These are phyloP conservation scores for Inonotus obliquus DNA, from an alignment of 1,284 basidiomycete genomes.

Conservation along the genomic window DNA sequence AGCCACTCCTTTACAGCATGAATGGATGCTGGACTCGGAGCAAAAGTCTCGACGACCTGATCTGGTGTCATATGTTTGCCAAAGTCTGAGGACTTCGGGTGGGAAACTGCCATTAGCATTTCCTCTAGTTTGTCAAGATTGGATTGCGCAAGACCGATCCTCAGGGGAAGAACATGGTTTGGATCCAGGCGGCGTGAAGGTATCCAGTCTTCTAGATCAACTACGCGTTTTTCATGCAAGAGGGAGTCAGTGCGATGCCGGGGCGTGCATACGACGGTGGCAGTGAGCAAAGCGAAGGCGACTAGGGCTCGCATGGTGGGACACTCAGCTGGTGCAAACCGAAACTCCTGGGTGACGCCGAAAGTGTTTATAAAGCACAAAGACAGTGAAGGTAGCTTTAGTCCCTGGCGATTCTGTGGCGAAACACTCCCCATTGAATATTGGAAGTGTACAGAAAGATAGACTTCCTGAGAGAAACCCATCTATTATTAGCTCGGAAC, in stretches of 20 bases:
- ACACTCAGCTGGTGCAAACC: not conserved
- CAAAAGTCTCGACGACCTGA: constrained; percentile 37
- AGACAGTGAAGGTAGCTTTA: not conserved
- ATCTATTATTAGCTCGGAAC: not conserved
- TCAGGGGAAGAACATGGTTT: constrained; percentile 10
- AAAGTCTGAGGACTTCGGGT: constrained; percentile 24
- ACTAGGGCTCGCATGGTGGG: constrained; percentile 1
- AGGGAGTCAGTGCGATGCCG: constrained; percentile 11
- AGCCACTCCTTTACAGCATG: constrained; percentile 42
- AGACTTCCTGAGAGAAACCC: not conserved
- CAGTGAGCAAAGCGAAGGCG: not conserved
- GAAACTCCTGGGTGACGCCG: not conserved
- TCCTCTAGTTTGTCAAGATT: constrained; percentile 26
- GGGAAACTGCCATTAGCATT: constrained; percentile 24
- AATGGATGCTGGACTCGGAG: constrained; percentile 38
- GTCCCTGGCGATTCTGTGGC: not conserved
- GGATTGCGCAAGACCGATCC: constrained; percentile 16
- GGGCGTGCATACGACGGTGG: not conserved
- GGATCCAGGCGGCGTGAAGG: constrained; percentile 13
- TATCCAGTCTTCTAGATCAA: constrained; percentile 14
- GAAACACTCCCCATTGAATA: not conserved
- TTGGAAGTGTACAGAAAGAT: not conserved
- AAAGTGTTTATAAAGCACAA: not conserved
- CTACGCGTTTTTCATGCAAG: constrained; percentile 17
- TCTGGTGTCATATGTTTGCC: constrained; percentile 28